These are phyloP conservation scores for Ceratobasidium sp. DNA, from an alignment of 1,284 basidiomycete species.

Conservation along the genomic window DNA sequence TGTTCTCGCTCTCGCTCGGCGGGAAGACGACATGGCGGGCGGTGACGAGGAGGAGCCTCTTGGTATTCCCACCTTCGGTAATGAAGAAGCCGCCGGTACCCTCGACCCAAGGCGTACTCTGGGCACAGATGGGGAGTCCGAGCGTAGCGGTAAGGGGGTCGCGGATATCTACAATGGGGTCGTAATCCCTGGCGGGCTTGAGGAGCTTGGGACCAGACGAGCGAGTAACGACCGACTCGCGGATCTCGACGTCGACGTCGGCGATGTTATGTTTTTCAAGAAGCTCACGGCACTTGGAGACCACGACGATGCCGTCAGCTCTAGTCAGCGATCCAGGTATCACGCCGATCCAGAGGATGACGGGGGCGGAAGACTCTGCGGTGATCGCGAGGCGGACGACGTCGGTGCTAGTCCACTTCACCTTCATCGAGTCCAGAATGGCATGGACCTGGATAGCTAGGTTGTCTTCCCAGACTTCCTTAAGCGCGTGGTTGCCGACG, in stretches of 20 bases:
- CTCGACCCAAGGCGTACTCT: slow-evolving; percentile 21
- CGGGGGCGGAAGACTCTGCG: slow-evolving; percentile 39
- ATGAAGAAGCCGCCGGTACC: slow-evolving; percentile 45
- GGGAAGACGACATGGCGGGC: slow-evolving; percentile 47
- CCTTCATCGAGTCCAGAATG: slow-evolving; percentile 39
- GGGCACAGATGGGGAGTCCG: slow-evolving; percentile 43
- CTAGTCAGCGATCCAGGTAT: slow-evolving; percentile 49
- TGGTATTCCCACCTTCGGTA: slow-evolving; percentile 32
- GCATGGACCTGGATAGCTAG: slow-evolving; percentile 14
- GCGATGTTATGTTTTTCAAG: slow-evolving; percentile 48
- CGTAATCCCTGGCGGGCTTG: slow-evolving; percentile 44
- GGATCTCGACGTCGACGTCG: slow-evolving; percentile 55
- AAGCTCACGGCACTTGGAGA: slow-evolving; percentile 47
- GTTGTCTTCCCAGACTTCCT: slow-evolving; percentile 18
- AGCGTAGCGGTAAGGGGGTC: slow-evolving; percentile 53
- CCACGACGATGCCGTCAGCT: slow-evolving; percentile 45
- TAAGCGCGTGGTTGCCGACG: slow-evolving; percentile 39
- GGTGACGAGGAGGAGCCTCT: slow-evolving; percentile 46
- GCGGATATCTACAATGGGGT: slow-evolving; percentile 52
- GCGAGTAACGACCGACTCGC: slow-evolving; percentile 53
- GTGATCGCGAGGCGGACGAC: slow-evolving; percentile 27
- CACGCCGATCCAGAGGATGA: slow-evolving; percentile 50
- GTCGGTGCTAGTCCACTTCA: slow-evolving; percentile 45
- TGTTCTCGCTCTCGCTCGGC: slow-evolving; percentile 26
- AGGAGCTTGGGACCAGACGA: slow-evolving; percentile 50